Conservation (phyloP, 2,329 filamentous ascomycete genomes). For the Colletotrichum camelliae region DNA sequence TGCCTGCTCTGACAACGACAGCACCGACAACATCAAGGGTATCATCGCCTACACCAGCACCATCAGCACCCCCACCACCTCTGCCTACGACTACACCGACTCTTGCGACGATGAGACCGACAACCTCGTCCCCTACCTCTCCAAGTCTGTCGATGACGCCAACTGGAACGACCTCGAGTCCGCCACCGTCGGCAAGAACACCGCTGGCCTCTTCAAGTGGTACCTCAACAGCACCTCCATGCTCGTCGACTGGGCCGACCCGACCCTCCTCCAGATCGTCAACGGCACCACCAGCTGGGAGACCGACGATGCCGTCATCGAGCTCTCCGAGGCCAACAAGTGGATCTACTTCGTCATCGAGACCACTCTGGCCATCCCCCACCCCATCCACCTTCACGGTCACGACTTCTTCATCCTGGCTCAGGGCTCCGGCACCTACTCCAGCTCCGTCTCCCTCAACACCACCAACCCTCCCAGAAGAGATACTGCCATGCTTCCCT, state of each 20-base stretch:
- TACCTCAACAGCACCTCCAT: constrained; percentile 52
- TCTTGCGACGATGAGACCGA: constrained; percentile 41
- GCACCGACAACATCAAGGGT: constrained; percentile 49
- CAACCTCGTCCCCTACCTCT: constrained; percentile 43
- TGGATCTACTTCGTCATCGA: constrained; percentile 39
- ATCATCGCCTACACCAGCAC: constrained; percentile 49
- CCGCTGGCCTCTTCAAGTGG: constrained; percentile 47
- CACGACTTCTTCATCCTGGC: constrained; percentile 40
- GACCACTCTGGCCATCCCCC: constrained; percentile 35
- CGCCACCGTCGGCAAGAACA: constrained; percentile 29
- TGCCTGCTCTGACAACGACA: constrained; percentile 45
- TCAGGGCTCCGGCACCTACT: constrained; percentile 23
- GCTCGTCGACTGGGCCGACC: constrained; percentile 50
- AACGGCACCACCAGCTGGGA: constrained; percentile 20
- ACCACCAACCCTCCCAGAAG: constrained; percentile 53
- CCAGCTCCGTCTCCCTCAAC: constrained; percentile 23
- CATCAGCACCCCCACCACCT: constrained; percentile 13
- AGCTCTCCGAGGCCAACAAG: constrained; percentile 24
- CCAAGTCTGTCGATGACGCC: constrained; percentile 22
- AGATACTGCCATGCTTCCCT: constrained; percentile 54
- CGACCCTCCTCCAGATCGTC: constrained; percentile 36
- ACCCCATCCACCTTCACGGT: constrained; percentile 57
- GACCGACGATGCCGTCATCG: constrained; percentile 26
- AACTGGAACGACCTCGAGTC: constrained; percentile 33
- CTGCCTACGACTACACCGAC: constrained; percentile 19